Conservation (phyloP, 257 asterid species). For the Petunia secreta region DNA sequence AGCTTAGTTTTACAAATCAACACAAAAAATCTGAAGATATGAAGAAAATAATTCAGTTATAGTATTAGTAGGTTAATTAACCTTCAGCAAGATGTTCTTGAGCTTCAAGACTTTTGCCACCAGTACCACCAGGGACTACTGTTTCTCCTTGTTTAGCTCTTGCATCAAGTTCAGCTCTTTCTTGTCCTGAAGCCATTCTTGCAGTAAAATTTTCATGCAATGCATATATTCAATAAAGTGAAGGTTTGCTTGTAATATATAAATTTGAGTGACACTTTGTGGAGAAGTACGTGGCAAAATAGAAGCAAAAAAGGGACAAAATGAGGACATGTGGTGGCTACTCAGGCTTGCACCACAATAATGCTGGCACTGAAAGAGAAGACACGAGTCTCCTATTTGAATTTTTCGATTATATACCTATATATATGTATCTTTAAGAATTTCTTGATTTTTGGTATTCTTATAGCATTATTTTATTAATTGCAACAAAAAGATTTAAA, state of each 20-base stretch:
- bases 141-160: slow-evolving; percentile 72
- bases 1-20: too few relatives aligned
- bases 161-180: slow-evolving; percentile 61
- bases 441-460: not conserved
- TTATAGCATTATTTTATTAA: too few relatives aligned
- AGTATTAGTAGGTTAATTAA: not conserved
- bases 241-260: not conserved
- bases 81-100: slow-evolving; percentile 79
- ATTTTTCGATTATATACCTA: not conserved
- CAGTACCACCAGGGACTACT: slow-evolving; percentile 83
- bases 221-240: not conserved
- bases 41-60: not conserved
- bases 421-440: not conserved
- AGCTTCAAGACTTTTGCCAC: slow-evolving; percentile 85
- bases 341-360: not conserved
- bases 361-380: not conserved
- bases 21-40: too few relatives aligned
- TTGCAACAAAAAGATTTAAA: too few relatives aligned
- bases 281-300: not conserved
- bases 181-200: slow-evolving; percentile 53
- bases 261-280: too few relatives aligned
- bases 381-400: not conserved
- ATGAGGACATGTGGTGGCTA: not conserved
- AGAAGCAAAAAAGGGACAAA: not conserved
- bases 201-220: not conserved